Base-by-base conservation (phyloP, 331 rosid species). In the Saraca asoca region DNA sequence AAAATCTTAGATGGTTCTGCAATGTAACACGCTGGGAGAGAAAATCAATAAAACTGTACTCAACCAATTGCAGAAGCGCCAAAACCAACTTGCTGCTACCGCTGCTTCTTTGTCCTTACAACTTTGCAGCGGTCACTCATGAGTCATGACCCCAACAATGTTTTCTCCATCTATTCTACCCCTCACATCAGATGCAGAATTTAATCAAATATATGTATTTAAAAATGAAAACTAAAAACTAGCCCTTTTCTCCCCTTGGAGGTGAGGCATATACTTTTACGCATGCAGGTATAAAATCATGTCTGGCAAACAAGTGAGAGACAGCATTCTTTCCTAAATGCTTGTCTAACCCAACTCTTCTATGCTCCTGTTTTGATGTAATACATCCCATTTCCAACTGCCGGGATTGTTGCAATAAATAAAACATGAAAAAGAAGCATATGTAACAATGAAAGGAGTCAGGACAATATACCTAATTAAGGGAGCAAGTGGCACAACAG, bases 401-500 rank as follows among this genome's bases (percentile, higher is more conserved):
- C 14, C 34, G 13, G 51, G 35, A 55, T 55, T 18, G 53, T 43
- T 34, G 55, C 61, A 54, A 58, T 13, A 19, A 39, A 39, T 50
- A 59, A 41, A 58, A 39, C 56, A 20, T 39, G 29, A 12, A 66
- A 51, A 68, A 33, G 51, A 41, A 24, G 17, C 50, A 61, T 41
- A 54, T 29, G 38, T 11, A 55, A 65, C 1, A 53, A 55, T 37
- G 57, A 33, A 55, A 62, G 42, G 34, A 72, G 37, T 46, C 19
- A 3, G 31, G 31, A 24, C 31, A 24, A 24, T 24, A 24, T 55
- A 73, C 71, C 58, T 76, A 68, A 43, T 49, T 69, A 39, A 35
- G 44, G 75, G 18, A 60, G 71, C 66, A 68, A 11, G 55, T 52
- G 43, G 63, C 16, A 44, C 54, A 53, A 53, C 58, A 68, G 12